phyloP scores from a whole-genome alignment of 2,329 filamentous ascomycete species.

The Zopfia rhizophila region DNA sequence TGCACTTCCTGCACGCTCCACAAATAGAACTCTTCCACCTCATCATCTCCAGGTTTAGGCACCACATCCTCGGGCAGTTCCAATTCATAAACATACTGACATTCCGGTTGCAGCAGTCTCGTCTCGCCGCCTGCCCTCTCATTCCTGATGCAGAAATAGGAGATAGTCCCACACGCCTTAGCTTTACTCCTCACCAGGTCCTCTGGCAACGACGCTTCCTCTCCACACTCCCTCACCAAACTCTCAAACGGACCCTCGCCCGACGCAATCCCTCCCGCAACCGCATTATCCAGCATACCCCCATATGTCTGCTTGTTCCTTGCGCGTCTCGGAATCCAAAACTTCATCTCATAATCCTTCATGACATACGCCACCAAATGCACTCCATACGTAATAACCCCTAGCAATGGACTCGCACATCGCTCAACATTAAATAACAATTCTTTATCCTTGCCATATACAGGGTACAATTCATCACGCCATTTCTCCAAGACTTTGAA shows the following conservation, averaged over 20 bases:
- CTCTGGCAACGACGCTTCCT: constrained; percentile 85
- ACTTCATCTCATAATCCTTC: constrained; percentile 69
- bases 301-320: constrained; percentile 85
- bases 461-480: constrained; percentile 55
- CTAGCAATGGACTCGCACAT: constrained; percentile 54
- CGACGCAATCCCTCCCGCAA: constrained; percentile 85
- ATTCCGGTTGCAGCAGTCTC: constrained; percentile 87
- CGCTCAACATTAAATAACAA: constrained; percentile 56
- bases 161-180: constrained; percentile 74
- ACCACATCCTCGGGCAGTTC: constrained; percentile 75
- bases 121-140: constrained; percentile 80
- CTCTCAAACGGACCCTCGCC: constrained; percentile 84
- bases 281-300: constrained; percentile 94
- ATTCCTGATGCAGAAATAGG: constrained; percentile 86
- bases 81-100: constrained; percentile 91
- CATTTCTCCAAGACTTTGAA: constrained; percentile 74
- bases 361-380: constrained; percentile 53
- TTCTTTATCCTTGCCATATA: constrained; percentile 52
- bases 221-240: constrained; percentile 83
- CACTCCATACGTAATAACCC: constrained; percentile 57
- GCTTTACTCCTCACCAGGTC: constrained; percentile 71
- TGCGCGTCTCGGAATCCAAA: constrained; percentile 87
- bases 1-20: constrained; percentile 81
- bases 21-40: constrained; percentile 87
- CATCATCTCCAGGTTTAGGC: constrained; percentile 83